Percentiles rank a stretch among this genome's conserved stretches.
These are phyloP conservation scores for Agrocybe chaxingu DNA, from an alignment of 768 basidiomycete genomes.

Conservation along the genomic window DNA sequence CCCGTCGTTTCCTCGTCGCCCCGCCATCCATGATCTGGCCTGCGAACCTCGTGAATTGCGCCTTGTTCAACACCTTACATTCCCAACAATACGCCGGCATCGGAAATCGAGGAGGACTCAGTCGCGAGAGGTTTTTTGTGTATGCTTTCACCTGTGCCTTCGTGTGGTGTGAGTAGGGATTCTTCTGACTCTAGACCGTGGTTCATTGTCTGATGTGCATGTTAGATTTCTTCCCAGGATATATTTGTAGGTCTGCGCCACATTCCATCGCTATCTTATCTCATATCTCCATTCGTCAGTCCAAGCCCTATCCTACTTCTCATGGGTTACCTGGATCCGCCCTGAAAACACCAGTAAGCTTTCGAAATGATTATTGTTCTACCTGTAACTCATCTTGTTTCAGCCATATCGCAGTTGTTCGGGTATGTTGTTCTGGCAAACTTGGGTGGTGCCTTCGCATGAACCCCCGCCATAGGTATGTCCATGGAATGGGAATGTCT, in stretches of 20 bases:
- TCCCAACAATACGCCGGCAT: conserved; percentile 63
- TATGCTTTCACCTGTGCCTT: conserved; percentile 54
- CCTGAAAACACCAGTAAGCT: conserved; percentile 43
- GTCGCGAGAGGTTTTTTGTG: conserved; percentile 69
- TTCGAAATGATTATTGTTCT: neutral
- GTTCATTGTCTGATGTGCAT: conserved; percentile 14
- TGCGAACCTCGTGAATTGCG: conserved; percentile 64
- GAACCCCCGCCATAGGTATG: conserved; percentile 21
- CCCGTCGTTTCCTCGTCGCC: conserved; percentile 68
- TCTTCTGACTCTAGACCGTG: neutral
- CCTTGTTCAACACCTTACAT: conserved; percentile 75
- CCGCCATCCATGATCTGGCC: conserved; percentile 72
- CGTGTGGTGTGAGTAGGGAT: conserved; percentile 49
- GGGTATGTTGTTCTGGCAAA: conserved; percentile 28
- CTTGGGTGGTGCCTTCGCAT: neutral
- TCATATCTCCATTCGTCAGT: conserved; percentile 19
- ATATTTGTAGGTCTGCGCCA: conserved; percentile 30
- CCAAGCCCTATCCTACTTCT: conserved; percentile 54
- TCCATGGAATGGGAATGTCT: conserved; percentile 49
- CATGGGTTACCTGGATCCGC: conserved; percentile 56
- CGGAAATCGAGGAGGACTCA: conserved; percentile 56
- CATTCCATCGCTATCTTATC: neutral
- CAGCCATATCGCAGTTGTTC: conserved; percentile 45
- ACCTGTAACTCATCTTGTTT: conserved; percentile 1
- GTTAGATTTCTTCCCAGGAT: conserved; percentile 37